Evolutionary conservation across 106 monocot genomes (phyloP).

Genomic region (Acorus calamus): DNA sequence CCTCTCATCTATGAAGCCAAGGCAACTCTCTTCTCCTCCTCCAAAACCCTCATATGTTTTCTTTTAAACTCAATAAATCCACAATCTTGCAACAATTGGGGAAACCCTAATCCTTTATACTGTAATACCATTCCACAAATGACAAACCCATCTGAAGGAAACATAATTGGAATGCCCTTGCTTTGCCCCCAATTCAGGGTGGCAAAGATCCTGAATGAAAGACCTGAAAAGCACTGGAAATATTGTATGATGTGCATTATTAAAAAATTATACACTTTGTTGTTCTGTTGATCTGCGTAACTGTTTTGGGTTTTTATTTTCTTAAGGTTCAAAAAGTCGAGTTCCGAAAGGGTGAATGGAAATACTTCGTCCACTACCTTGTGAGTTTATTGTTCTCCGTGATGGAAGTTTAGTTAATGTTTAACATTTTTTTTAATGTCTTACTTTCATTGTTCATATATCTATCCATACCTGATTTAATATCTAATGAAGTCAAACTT

Average conservation of each 20-base stretch:
- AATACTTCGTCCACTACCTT: conserved; percentile 86
- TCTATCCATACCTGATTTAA: neutral
- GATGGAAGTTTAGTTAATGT: no score
- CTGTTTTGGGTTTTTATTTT: conserved; percentile 4
- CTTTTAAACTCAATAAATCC: neutral
- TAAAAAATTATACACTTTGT: no score
- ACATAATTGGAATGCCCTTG: no score
- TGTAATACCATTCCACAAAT: no score
- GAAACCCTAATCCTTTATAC: no score
- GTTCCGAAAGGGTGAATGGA: conserved; percentile 60
- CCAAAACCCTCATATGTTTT: neutral
- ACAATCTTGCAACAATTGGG: neutral
- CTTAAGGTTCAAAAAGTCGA: conserved; percentile 82
- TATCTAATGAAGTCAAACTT: neutral
- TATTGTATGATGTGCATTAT: neutral
- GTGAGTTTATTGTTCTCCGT: conserved; percentile 28
- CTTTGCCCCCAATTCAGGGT: no score
- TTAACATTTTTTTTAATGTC: neutral
- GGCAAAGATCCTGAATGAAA: no score
- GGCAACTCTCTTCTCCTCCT: conserved; percentile 29
- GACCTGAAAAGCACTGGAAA: no score
- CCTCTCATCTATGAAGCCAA: conserved; percentile 89
- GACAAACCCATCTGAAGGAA: no score
- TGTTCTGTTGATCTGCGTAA: neutral
- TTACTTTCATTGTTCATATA: neutral